Base-by-base conservation (phyloP, 2,329 filamentous ascomycete genomes). In the Ophiocordyceps robertsii region DNA sequence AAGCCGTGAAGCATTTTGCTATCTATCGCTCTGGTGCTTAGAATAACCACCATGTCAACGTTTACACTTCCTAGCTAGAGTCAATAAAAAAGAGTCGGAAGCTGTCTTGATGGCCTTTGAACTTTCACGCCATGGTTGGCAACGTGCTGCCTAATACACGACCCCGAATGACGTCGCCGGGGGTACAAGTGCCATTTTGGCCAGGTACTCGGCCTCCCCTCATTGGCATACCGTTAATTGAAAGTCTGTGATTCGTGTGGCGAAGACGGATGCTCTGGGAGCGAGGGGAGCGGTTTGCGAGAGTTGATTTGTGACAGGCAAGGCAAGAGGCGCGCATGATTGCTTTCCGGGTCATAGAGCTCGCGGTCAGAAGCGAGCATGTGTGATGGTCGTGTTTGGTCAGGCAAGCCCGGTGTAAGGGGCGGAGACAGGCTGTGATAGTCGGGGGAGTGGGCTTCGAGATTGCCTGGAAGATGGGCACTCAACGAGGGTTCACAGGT, bases 211-310 rank as follows among this genome's bases (percentile, higher is more conserved):
- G 6, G 24, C 6, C 24, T 27, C 24, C 6, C 24, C 9, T 9
- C 24, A 27, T 9, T 6, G 7, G 9, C 24, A 27, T 27, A 9
- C 31, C n/a, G 7, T 30, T 13, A 17, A 36, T 13, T 21, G 12
- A 38, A 13, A 13, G 16, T 29, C 19, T 17, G 24, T 31, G 17
- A 17, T 14, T 40, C 14, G 10, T 27, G 36, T 37, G 38, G 44
- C 27, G 46, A 48, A 13, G 43, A 19, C 13, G 47, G 43, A 30
- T 53, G 46, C 40, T 53, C 51, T 7, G 51, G 51, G 8, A 53
- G 48, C 29, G 49, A 52, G 8, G 51, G 68, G 2, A 71, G 53
- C 3, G 66, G 66, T 44, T 70, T 70, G 32, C 65, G 60, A 12
- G 56, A 49, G 21, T 50, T 54, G 10, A 43, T 48, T 7, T 53